These are phyloP conservation scores for Berkeleyomyces basicola DNA, from an alignment of 2,329 filamentous ascomycete genomes.

Conservation along the genomic window DNA sequence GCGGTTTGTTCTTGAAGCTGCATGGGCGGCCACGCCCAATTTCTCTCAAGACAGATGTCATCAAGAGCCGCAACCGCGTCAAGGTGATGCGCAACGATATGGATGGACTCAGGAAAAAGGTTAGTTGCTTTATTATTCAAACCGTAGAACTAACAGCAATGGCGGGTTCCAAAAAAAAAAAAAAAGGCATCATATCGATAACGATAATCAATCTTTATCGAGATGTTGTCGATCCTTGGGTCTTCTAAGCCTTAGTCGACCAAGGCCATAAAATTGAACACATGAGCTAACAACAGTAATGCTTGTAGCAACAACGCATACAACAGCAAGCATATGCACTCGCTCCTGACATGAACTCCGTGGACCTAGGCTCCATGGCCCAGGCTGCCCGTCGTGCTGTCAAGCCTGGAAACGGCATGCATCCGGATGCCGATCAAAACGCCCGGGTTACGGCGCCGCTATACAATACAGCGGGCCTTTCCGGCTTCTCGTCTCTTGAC, in stretches of 20 bases:
- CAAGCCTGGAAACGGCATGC: slow-evolving; percentile 6
- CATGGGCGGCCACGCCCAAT: slow-evolving; percentile 87
- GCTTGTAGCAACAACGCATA: slow-evolving; percentile 10
- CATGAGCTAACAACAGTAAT: background rate
- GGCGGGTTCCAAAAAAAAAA: background rate
- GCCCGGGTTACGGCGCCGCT: slow-evolving; percentile 22
- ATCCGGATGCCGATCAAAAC: slow-evolving; percentile 4
- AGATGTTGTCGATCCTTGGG: background rate
- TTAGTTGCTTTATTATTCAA: slow-evolving; percentile 20
- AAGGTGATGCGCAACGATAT: slow-evolving; percentile 70
- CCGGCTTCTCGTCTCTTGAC: slow-evolving; percentile 65
- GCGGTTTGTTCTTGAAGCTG: slow-evolving; percentile 91
- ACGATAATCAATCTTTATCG: slow-evolving; percentile 9
- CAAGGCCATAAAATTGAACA: background rate
- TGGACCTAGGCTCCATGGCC: slow-evolving; percentile 11
- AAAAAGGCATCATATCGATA: slow-evolving; percentile 5
- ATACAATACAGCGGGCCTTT: slow-evolving; percentile 51
- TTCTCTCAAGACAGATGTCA: slow-evolving; percentile 95
- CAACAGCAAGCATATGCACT: slow-evolving; percentile 11
- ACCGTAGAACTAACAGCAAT: background rate
- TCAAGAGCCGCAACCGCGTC: slow-evolving; percentile 96
- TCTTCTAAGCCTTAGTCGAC: background rate
- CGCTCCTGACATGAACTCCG: slow-evolving; percentile 10
- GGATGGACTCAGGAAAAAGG: slow-evolving; percentile 46
- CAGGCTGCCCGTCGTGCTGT: slow-evolving; percentile 9